These are phyloP conservation scores for Raddia guianensis DNA, from an alignment of 176 grass and related monocot genomes.

Conservation along the genomic window DNA sequence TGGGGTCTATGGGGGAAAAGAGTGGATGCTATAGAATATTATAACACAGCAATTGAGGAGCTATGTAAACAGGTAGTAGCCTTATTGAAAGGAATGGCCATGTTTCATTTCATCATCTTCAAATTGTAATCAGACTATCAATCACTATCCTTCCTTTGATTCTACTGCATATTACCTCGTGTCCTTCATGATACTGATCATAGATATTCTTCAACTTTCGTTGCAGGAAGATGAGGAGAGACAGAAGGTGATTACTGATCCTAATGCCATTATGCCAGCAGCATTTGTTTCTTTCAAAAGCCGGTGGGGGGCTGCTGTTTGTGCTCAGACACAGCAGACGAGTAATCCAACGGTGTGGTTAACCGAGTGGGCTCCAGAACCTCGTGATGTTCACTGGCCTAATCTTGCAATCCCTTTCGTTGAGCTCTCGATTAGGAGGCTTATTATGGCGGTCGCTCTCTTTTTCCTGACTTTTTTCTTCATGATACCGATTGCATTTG, in stretches of 20 bases:
- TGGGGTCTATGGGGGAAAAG: slow-evolving; percentile 81
- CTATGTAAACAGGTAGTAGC: slow-evolving; percentile 74
- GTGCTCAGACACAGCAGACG: slow-evolving; percentile 95
- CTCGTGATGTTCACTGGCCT: slow-evolving; percentile 85
- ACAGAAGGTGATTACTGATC: slow-evolving; percentile 67
- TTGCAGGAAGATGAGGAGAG: slow-evolving; percentile 87
- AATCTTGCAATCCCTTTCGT: slow-evolving; percentile 92
- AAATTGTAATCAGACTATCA: slow-evolving; percentile 7
- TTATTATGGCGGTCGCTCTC: slow-evolving; percentile 68
- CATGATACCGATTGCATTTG: slow-evolving; percentile 96
- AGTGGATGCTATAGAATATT: slow-evolving; percentile 85
- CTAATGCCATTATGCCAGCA: slow-evolving; percentile 69
- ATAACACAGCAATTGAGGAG: slow-evolving; percentile 65
- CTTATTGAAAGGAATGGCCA: slow-evolving; percentile 38
- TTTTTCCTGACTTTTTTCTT: slow-evolving; percentile 98
- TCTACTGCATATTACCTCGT: slow-evolving; percentile 6
- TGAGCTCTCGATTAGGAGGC: slow-evolving; percentile 75
- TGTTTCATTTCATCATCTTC: slow-evolving; percentile 21
- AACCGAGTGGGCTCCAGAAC: slow-evolving; percentile 92
- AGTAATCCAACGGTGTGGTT: slow-evolving; percentile 96
- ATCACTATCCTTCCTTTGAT: not conserved
- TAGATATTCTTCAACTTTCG: slow-evolving; percentile 22
- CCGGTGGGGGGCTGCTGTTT: slow-evolving; percentile 93
- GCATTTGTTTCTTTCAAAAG: slow-evolving; percentile 98
- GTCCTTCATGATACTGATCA: slow-evolving; percentile 4